Conservation (phyloP, 1,139 yeast genomes). For the Entelexis sorbosivorans region DNA sequence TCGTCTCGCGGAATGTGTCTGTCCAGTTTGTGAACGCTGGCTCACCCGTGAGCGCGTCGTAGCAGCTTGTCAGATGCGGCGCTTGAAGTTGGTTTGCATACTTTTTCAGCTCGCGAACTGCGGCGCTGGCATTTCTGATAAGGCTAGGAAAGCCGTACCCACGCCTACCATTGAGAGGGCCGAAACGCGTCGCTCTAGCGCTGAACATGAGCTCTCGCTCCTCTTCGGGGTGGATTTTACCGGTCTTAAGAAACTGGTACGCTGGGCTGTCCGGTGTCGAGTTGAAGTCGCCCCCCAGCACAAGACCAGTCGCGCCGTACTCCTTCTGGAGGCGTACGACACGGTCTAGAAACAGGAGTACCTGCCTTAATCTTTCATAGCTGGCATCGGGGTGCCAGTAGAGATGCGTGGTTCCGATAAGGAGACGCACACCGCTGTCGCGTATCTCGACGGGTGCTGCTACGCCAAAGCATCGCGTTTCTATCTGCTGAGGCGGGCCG, state of each 20-base stretch:
- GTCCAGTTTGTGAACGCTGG: constrained; percentile 24
- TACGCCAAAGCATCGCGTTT: constrained; percentile 15
- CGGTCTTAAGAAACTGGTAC: constrained; percentile 2
- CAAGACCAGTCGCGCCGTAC: neutral
- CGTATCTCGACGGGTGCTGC: constrained; percentile 8
- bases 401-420: constrained; percentile 22
- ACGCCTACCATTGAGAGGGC: neutral
- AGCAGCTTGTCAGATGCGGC: constrained; percentile 10
- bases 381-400: constrained; percentile 23
- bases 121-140: neutral
- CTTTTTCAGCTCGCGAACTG: neutral
- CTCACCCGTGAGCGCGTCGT: constrained; percentile 15
- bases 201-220: constrained; percentile 9
- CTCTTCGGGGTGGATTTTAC: neutral
- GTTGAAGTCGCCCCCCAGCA: constrained; percentile 23
- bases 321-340: neutral
- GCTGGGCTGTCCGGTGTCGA: constrained; percentile 19
- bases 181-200: neutral
- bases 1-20: constrained; percentile 17
- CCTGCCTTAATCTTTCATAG: constrained; percentile 22
- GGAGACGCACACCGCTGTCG: neutral
- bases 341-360: constrained; percentile 7
- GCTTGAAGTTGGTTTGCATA: neutral
- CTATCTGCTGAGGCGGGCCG: constrained; percentile 10
- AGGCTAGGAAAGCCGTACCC: neutral